Evolutionary conservation across 1,284 basidiomycete species (phyloP), one percentile per base, ranked within the genome.

Genomic region (Puccinia brachypodii): DNA sequence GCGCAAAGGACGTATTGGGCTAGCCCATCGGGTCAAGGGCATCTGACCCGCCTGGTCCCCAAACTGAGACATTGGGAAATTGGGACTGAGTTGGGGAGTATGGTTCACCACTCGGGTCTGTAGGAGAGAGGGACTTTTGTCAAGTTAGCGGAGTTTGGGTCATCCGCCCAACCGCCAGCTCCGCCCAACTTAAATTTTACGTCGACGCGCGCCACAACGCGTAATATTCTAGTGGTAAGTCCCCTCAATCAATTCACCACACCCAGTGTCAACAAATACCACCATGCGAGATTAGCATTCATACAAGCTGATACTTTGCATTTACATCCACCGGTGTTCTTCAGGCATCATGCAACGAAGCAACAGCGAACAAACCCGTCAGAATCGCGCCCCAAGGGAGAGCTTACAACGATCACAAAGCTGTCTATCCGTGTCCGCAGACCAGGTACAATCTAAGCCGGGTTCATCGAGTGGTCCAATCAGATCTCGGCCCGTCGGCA

Each of bases 401-500:
- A 9, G 33, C 62, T 40, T 40, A 16, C 13, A 40, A 40, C 22
- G 40, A 14, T 44, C 40, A 22, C 22, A 13, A 38, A 13, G 64
- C 9, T 7, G 33, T 3, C 22, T n/a, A 22, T 66, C 19, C 3
- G 36, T n/a, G 8, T 66, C 19, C 3, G 36, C 2, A 3, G 25
- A 11, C 16, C 2, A 28, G 25, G 2, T 25, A 56, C 53, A 25
- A 16, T 56, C 56, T 28, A 60, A 60, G 22, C 19, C 62, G 42
- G 42, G 19, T 66, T 8, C 16, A n/a, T 50, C 42, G 2, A 71
- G 25, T 71, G 73, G 73, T 11, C 56, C 11, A 42, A 75, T 60
- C 25, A 42, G 28, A 75, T 40, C 47, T 44, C 47, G 73, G 9
- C 73, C 73, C 53, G 53, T 75, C 38, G 53, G 36, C n/a, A 42